Evolutionary conservation across 768 basidiomycete genomes (phyloP).

Genomic region (Lactarius hengduanensis): DNA sequence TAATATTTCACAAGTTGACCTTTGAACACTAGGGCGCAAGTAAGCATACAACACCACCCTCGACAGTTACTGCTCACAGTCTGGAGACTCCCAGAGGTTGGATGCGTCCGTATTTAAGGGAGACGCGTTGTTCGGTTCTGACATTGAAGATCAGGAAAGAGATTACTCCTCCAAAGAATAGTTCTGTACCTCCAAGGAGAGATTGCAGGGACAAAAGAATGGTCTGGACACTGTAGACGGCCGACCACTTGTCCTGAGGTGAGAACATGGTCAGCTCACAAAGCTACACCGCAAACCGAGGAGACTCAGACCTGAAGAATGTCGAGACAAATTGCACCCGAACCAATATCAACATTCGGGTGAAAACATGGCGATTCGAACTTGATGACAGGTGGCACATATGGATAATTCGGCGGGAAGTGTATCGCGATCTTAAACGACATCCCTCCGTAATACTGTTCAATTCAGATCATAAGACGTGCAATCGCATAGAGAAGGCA

Average conservation of each 20-base stretch:
- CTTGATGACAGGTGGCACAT: slow-evolving; percentile 78
- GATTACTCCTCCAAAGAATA: background rate
- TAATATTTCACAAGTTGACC: slow-evolving; percentile 70
- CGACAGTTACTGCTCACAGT: slow-evolving; percentile 43
- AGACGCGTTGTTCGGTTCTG: slow-evolving; percentile 92
- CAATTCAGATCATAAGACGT: slow-evolving; percentile 14
- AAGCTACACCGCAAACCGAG: slow-evolving; percentile 1
- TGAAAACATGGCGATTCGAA: slow-evolving; percentile 91
- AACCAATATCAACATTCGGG: slow-evolving; percentile 81
- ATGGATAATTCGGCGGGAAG: slow-evolving; percentile 88
- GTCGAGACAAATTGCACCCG: slow-evolving; percentile 81
- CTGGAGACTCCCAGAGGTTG: slow-evolving; percentile 70
- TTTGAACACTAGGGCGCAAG: slow-evolving; percentile 46
- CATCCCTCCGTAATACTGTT: slow-evolving; percentile 73
- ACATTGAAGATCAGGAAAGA: slow-evolving; percentile 7
- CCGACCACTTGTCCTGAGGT: slow-evolving; percentile 85
- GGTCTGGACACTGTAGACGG: slow-evolving; percentile 89
- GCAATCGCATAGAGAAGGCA: slow-evolving; percentile 3
- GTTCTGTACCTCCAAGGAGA: slow-evolving; percentile 71
- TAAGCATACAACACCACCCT: slow-evolving; percentile 13
- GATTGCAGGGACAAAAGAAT: slow-evolving; percentile 87
- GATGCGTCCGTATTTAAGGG: slow-evolving; percentile 89
- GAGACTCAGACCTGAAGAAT: slow-evolving; percentile 66
- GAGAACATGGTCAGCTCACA: slow-evolving; percentile 5
- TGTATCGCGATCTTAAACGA: slow-evolving; percentile 80